Evolutionary conservation across 2,329 filamentous ascomycete species (phyloP), one percentile per base, ranked within the genome.

Genomic region (Cercospora citrullina): DNA sequence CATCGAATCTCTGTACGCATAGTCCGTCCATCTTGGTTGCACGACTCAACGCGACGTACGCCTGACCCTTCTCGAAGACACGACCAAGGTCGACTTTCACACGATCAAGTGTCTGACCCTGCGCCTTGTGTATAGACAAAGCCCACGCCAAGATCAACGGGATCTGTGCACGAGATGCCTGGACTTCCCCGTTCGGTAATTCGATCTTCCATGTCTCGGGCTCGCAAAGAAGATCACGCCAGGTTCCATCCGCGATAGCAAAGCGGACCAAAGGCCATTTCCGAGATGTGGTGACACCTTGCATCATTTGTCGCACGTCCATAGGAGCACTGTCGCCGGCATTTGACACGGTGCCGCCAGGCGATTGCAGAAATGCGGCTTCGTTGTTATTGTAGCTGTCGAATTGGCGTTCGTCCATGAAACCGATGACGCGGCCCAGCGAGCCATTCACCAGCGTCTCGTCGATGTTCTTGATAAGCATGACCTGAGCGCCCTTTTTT

Each of bases 391-490:
- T 71, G 68, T 77, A 77, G 59, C 69, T 73, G 71, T 78, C 76
- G 60, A 77, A 76, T 55, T 75, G 81, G 48, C 86, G 84, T 70
- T 90, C 87, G 70, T 89, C 83, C 90, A 93, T 94, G 79, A 97
- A 96, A 5, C 86, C 88, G 12, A 90, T 85, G 4, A 99, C 91
- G 69, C 91, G 94, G 26, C 95, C 95, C 9, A 99, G 84, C 0
- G 94, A 96, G 4, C 95, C 95, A 76, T 99, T 99, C 73, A 98
- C 95, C 0, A 99, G 85, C 0, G 88, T 90, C 45, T 97, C 93
- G 76, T 99, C 95, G 81, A 98, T 90, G 75, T 99, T 99, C 80
- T 99, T 99, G 84, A 99, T 97, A n/a, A 99, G 84, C 95, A 99
- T 99, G 55, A 99, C 96, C 77, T 99, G 96, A 0, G 95, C 92